Conservation (phyloP, 192 early-diverging fungal species). For the Coemansia sp. region DNA sequence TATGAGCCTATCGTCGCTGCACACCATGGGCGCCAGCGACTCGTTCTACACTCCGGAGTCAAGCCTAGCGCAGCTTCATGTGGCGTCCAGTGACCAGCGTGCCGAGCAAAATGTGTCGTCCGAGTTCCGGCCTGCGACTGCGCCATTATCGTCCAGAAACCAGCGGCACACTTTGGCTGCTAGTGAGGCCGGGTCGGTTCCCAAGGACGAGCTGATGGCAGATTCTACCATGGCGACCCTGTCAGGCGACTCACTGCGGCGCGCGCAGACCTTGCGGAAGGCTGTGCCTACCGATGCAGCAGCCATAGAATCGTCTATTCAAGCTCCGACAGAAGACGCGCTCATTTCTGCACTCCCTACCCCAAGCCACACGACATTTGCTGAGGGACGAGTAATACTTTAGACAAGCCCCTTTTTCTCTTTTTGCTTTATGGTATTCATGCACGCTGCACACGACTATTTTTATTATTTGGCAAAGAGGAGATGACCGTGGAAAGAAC, state of each 20-base stretch:
- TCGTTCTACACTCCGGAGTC: constrained; percentile 45
- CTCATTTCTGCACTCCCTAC: constrained; percentile 44
- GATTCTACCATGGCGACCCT: neutral
- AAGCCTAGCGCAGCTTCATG: constrained; percentile 35
- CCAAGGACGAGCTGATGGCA: neutral
- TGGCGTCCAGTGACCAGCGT: no score
- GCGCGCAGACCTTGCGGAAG: constrained; percentile 41
- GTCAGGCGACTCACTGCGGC: constrained; percentile 7
- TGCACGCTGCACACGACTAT: neutral
- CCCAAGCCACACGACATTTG: constrained; percentile 9
- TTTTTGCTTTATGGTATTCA: neutral
- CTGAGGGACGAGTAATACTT: constrained; percentile 29
- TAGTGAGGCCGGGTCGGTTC: neutral
- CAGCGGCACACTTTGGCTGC: constrained; percentile 26
- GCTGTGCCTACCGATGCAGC: constrained; percentile 35
- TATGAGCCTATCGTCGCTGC: constrained; percentile 25
- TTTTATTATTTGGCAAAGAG: constrained; percentile 1
- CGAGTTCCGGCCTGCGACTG: constrained; percentile 33
- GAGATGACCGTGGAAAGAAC: neutral
- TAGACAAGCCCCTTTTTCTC: neutral
- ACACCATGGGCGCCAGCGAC: constrained; percentile 18
- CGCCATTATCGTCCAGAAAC: constrained; percentile 16
- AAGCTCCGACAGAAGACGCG: constrained; percentile 10
- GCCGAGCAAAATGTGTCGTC: neutral
- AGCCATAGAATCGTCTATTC: constrained; percentile 34